Evolutionary conservation across 345 rosid genomes (phyloP), one percentile per base, ranked within the genome.

Genomic region (Kernera saxatilis): DNA sequence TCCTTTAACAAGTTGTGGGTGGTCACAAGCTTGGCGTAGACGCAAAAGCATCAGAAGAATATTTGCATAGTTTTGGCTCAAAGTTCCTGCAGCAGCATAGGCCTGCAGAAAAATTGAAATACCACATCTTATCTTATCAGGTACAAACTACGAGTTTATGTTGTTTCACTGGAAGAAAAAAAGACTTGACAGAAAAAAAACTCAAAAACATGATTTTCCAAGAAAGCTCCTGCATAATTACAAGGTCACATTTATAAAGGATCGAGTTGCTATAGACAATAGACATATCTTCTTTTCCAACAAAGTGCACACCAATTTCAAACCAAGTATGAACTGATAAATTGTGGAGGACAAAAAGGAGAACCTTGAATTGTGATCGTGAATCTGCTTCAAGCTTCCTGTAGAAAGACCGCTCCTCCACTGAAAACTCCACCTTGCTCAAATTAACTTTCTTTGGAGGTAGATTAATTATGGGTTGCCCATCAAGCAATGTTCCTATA

Each of bases 41-140:
- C 98, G 93, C 81, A 94, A 83, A 83, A 94, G 93, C 97, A 94
- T 80, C 83, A 94, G 76, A 79, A 94, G 99, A 78, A 91, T 94
- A 81, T 84, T 94, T 60, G 97, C 99, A 70, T 91, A 94, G 82
- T 94, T 94, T 78, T 91, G 97, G 41, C 70, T 90, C 80, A 94
- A 80, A 3, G 98, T 94, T 52, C 96, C 99, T 23, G 98, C 98
- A 72, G 86, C 96, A 56, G 92, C 93, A 88, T 83, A 94, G 11
- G 86, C 93, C 99, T 91, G 84, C 68, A 78, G 60, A 66, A 12
- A 71, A 33, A 58, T 61, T 18, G n/a, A 64, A 66, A 41, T n/a
- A 58, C 64, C 68, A 65, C n/a, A n/a, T n/a, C n/a, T n/a, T n/a
- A n/a, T 58, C 61, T 64, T 64, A 39, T 30, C 14, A 6, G 44